phyloP scores from a whole-genome alignment of 1,284 basidiomycete genomes.

The Polyporus tsugae region DNA sequence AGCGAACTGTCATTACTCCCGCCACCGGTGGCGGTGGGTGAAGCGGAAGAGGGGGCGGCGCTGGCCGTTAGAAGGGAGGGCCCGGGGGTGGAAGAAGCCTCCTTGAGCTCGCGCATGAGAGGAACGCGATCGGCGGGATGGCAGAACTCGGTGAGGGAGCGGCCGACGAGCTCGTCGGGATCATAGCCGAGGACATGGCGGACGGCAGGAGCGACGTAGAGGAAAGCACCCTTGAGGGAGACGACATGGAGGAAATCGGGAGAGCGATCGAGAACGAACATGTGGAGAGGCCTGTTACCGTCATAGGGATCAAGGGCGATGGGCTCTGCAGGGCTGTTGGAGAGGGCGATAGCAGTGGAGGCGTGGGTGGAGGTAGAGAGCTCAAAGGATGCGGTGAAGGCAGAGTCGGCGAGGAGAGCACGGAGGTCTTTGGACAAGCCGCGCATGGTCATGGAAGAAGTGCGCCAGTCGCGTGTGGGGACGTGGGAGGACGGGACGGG shows the following conservation, averaged over 20 bases:
- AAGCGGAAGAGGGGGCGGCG: slow-evolving; percentile 20
- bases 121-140: slow-evolving; percentile 92
- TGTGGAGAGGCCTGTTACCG: slow-evolving; percentile 59
- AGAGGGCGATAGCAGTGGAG: slow-evolving; percentile 35
- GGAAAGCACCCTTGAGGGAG: slow-evolving; percentile 92
- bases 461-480: slow-evolving; percentile 45
- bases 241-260: slow-evolving; percentile 91
- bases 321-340: slow-evolving; percentile 32
- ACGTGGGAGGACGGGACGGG: slow-evolving; percentile 28
- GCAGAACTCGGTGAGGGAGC: slow-evolving; percentile 80
- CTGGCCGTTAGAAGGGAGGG: slow-evolving; percentile 20
- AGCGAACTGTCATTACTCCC: slow-evolving; percentile 17
- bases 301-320: slow-evolving; percentile 41
- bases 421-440: slow-evolving; percentile 53
- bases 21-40: slow-evolving; percentile 9
- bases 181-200: slow-evolving; percentile 80
- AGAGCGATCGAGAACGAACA: slow-evolving; percentile 72
- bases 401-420: slow-evolving; percentile 46
- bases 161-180: slow-evolving; percentile 84
- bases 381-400: slow-evolving; percentile 49
- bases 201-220: slow-evolving; percentile 91
- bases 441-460: slow-evolving; percentile 41
- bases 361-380: slow-evolving; percentile 44
- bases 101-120: slow-evolving; percentile 93
- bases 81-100: slow-evolving; percentile 57